These are phyloP conservation scores for Acacia crassicarpa DNA, from an alignment of 306 rosid species.

Conservation along the genomic window DNA sequence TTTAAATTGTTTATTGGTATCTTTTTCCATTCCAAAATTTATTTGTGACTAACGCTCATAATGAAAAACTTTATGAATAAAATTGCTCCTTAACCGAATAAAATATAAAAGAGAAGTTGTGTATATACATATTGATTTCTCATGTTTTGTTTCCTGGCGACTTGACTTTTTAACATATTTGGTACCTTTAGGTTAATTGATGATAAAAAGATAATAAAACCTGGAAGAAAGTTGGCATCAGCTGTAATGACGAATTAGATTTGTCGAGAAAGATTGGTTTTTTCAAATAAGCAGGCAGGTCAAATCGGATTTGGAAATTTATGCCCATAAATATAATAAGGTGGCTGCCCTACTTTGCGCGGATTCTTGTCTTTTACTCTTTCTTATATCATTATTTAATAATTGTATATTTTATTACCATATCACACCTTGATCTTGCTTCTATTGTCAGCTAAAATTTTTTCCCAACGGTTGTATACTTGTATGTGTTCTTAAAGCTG, in stretches of 20 bases:
- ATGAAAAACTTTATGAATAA: too few relatives aligned
- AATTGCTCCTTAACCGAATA: neutral
- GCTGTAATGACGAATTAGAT: conserved; percentile 39
- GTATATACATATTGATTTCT: neutral
- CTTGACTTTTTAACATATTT: neutral
- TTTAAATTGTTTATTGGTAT: too few relatives aligned
- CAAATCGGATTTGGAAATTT: conserved; percentile 31
- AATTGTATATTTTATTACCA: neutral
- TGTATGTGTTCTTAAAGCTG: neutral
- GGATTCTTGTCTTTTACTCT: conserved; percentile 9
- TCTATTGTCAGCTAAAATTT: neutral
- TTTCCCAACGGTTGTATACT: neutral
- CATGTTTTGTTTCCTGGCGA: neutral
- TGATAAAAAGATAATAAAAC: conserved; percentile 23
- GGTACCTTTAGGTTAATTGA: neutral
- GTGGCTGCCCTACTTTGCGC: conserved; percentile 6
- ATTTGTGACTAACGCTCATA: too few relatives aligned
- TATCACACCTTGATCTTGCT: conserved; percentile 19
- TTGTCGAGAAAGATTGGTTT: conserved; percentile 31
- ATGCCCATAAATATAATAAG: neutral
- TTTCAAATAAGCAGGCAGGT: conserved; percentile 42
- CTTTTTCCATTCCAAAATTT: too few relatives aligned
- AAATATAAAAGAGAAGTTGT: neutral
- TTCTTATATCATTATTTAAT: neutral
- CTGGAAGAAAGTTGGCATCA: conserved; percentile 39